Base-by-base conservation (phyloP, 495 filamentous ascomycete species). In the Xylaria castorea region DNA sequence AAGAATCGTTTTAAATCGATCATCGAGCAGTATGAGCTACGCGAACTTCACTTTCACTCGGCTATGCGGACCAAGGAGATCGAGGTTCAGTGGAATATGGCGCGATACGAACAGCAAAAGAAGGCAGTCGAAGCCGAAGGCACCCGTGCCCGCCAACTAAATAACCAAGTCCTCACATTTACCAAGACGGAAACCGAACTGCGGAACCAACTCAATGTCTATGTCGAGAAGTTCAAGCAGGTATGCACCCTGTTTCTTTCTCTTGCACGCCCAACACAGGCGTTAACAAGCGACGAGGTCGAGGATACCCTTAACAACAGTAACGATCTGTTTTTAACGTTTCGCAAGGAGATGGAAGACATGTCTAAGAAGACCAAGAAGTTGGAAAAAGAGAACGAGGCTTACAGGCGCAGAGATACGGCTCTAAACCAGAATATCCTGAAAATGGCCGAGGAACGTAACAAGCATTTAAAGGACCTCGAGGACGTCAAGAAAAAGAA, bases 321-420 rank as follows among this genome's bases (percentile, higher is more conserved):
- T 81, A 99, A 99, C 85, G 96, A 98, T 80, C 89, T 99, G 64
- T 99, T 98, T 81, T 86, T 98, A 58, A 98, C 96, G 0, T 99
- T 99, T 83, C 91, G 96, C 44, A 98, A 97, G 83, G 96, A 99
- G 82, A 98, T 99, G 97, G 96, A 99, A 83, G 96, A 98, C 79
- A 98, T 98, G 97, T 97, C 94, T 0, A 98, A 98, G 85, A 98
- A 98, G 85, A 98, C 96, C 5, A 98, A 98, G 81, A 91, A 96
- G 20, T 86, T 99, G 34, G 96, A 99, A 80, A 97, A 97, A 80
- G 97, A 99, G 78, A 99, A 99, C 76, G 90, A 94, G 73, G 92
- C 89, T 40, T 89, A 97, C 46, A 97, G 93, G 69, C 89, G 96
- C 68, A 98, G 97, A 81, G 94, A 97, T 78, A 94, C 98, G 74